Evolutionary conservation across 2,329 filamentous ascomycete species (phyloP).

Genomic region (Aspergillaceae sp.): DNA sequence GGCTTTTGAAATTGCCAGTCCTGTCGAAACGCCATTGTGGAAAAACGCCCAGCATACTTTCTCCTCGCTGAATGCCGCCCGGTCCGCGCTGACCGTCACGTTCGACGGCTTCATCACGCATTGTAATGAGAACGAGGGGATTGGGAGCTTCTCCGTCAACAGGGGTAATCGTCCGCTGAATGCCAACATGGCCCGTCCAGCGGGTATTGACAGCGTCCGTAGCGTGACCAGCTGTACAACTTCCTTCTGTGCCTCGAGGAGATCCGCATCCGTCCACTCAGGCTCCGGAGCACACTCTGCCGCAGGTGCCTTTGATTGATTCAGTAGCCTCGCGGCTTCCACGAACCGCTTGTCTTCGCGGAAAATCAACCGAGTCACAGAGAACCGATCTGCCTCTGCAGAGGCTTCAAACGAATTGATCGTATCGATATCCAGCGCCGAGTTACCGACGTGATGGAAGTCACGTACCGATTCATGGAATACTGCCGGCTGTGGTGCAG

Average conservation of each 20-base stretch:
- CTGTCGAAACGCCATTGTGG: conserved; percentile 89
- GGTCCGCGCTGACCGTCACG: conserved; percentile 88
- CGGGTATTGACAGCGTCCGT: conserved; percentile 78
- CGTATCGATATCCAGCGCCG: conserved; percentile 40
- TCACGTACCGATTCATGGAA: conserved; percentile 64
- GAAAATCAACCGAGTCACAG: conserved; percentile 79
- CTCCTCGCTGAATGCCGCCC: conserved; percentile 79
- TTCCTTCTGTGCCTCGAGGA: conserved; percentile 86
- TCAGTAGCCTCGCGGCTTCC: conserved; percentile 77
- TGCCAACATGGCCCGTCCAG: conserved; percentile 78
- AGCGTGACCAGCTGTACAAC: conserved; percentile 78
- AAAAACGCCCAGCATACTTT: conserved; percentile 99
- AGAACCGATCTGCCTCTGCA: conserved; percentile 73
- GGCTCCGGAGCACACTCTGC: conserved; percentile 68
- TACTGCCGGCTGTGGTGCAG: conserved; percentile 35
- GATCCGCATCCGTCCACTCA: conserved; percentile 73
- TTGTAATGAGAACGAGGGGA: conserved; percentile 83
- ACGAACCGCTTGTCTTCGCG: conserved; percentile 81
- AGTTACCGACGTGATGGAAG: conserved; percentile 62
- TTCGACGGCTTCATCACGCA: conserved; percentile 88
- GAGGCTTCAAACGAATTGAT: conserved; percentile 62
- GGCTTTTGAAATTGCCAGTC: conserved; percentile 78
- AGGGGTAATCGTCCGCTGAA: conserved; percentile 81
- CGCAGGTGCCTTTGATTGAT: conserved; percentile 69
- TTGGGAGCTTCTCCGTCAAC: conserved; percentile 82